Conservation (phyloP, 371 early-diverging fungal genomes). For the Syncephalis plumigaleata region DNA sequence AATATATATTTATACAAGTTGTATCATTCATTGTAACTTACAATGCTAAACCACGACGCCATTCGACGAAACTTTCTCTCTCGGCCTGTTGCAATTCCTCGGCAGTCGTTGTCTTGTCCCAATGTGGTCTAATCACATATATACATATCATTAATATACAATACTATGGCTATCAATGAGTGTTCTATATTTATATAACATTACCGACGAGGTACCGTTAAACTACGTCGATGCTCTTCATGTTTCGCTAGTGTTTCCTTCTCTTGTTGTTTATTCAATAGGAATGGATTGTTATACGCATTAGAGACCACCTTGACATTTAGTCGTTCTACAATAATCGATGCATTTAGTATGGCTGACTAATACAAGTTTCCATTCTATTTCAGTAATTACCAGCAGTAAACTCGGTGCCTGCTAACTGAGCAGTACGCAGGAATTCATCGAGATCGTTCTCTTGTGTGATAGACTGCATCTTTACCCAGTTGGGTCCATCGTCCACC, state of each 20-base stretch:
- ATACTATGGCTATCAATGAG: too few species aligned
- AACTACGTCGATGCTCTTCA: constrained; percentile 39
- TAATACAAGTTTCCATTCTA: too few species aligned
- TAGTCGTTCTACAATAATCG: constrained; percentile 35
- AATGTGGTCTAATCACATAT: constrained; percentile 42
- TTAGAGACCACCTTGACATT: constrained; percentile 74
- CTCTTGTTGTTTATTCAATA: constrained; percentile 65
- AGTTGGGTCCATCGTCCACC: constrained; percentile 58
- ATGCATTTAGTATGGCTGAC: neutral
- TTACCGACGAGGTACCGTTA: constrained; percentile 62
- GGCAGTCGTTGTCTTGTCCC: constrained; percentile 75
- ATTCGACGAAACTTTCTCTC: constrained; percentile 72
- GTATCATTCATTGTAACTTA: constrained; percentile 11
- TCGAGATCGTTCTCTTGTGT: constrained; percentile 94
- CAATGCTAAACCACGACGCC: constrained; percentile 77
- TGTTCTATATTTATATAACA: neutral
- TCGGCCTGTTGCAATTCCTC: constrained; percentile 68
- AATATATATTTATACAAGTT: neutral
- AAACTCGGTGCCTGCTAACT: constrained; percentile 89
- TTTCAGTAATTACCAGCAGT: constrained; percentile 66
- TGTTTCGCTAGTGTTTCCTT: constrained; percentile 51
- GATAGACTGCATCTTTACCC: constrained; percentile 84
- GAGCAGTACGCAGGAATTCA: constrained; percentile 87
- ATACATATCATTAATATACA: too few species aligned
- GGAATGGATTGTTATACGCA: constrained; percentile 61